Base-by-base conservation (phyloP, 345 rosid species). In the Reutealis trisperma region DNA sequence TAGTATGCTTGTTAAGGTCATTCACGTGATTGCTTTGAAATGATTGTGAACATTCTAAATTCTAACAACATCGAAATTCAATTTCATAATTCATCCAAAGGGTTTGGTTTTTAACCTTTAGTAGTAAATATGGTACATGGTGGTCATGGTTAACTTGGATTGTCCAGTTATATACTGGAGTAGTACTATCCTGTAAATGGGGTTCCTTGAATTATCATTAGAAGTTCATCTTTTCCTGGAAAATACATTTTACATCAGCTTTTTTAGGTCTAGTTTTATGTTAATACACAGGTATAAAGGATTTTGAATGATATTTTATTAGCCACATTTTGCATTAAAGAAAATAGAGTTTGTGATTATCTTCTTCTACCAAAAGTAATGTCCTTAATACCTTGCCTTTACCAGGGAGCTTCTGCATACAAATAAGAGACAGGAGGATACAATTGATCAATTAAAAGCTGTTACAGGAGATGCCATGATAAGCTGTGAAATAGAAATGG, bases 361-460 rank as follows among this genome's bases (percentile, higher is more conserved):
- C 42, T 64, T 66, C 52, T 70, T 73, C 49, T 68, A 75, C 30
- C 3, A n/a, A 63, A 57, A 67, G 42, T 42, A 30, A 42, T 67
- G 59, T 67, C 47, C 49, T 44, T 69, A 34, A 4, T 66, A 8
- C 63, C 55, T 15, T 37, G 65, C 68, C 66, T 63, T 74, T 63
- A 42, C 67, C 85, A 96, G 99, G 88, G 97, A 91, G 83, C 93
- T 90, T 74, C 82, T 96, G 64, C 93, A 94, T 66, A 92, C 98
- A 14, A 81, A 16, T 63, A 80, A 88, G 86, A 89, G 99, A 82
- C 85, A 84, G 81, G 91, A 89, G 0, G 91, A 92, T 74, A 88
- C 93, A 16, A 59, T 14, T 21, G 80, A 80, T 67, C 80, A 72
- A 68, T 82, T 96, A 69, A 88, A 67, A 87, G 71, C 60, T 65